Evolutionary conservation across 495 filamentous ascomycete species (phyloP).

Genomic region (Cenococcum geophilum): DNA sequence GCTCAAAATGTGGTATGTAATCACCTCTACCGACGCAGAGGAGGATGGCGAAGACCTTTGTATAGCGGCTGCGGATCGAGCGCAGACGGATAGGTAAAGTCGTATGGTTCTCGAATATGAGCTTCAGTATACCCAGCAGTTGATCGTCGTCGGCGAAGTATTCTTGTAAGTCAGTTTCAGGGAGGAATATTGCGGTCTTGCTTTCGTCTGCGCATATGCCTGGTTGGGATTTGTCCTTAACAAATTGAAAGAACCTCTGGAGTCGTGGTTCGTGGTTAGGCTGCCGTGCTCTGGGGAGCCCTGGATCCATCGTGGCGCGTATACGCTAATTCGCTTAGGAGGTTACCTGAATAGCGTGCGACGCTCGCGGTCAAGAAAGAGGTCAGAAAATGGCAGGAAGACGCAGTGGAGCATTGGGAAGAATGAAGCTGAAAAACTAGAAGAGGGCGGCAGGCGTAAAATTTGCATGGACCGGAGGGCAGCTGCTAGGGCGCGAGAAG

Average conservation of each 20-base stretch:
- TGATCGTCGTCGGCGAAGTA: slow-evolving; percentile 1
- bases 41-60: slow-evolving; percentile 34
- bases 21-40: slow-evolving; percentile 22
- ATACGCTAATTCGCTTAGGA: too few species aligned
- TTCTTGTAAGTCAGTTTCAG: not conserved
- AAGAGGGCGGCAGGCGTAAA: too few species aligned
- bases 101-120: not conserved
- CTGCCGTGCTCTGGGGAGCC: too few species aligned
- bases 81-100: not conserved
- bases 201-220: not conserved
- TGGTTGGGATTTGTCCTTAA: not conserved
- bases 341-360: too few species aligned
- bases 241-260: not conserved
- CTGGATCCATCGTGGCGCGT: too few species aligned
- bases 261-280: too few species aligned
- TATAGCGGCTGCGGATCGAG: slow-evolving; percentile 15
- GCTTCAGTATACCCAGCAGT: not conserved
- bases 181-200: not conserved
- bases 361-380: too few species aligned
- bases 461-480: too few species aligned
- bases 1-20: slow-evolving; percentile 31
- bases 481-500: too few species aligned
- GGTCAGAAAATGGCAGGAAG: too few species aligned
- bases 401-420: too few species aligned
- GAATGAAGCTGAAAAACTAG: too few species aligned